phyloP scores from a whole-genome alignment of 139 green algal genomes.

The Closterium sp. region DNA sequence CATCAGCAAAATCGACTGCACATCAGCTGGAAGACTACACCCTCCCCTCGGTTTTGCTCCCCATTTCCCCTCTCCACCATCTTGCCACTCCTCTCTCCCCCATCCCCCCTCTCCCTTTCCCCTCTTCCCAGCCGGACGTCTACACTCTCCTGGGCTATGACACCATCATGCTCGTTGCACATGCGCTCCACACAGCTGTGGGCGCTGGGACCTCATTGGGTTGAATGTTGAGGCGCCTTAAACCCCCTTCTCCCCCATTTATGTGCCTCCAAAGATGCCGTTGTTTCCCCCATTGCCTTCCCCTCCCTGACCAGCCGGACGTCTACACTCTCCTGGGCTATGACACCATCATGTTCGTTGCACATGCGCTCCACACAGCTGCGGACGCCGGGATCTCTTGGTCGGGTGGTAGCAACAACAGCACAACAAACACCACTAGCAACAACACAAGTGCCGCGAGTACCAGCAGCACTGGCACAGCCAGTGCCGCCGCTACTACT shows the following conservation, averaged over 20 bases:
- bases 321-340: not conserved
- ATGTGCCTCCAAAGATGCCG: too few relatives aligned
- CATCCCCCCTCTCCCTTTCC: too few relatives aligned
- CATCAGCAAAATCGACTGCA: too few relatives aligned
- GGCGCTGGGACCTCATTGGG: too few relatives aligned
- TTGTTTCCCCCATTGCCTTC: too few relatives aligned
- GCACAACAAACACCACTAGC: not conserved
- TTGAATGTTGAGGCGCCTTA: too few relatives aligned
- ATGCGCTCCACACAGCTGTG: not conserved
- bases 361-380: not conserved
- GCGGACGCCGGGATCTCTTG: too few relatives aligned
- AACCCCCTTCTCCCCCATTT: too few relatives aligned
- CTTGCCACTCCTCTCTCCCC: not conserved
- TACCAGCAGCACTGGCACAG: not conserved
- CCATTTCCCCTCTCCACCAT: not conserved
- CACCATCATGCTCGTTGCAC: not conserved
- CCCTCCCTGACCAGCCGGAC: not conserved
- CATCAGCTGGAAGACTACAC: too few relatives aligned
- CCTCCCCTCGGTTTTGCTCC: not conserved
- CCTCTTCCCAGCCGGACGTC: not conserved
- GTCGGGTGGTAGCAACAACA: not conserved
- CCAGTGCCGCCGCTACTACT: too few relatives aligned
- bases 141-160: not conserved
- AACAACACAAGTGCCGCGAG: not conserved
- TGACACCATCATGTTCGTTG: not conserved